Evolutionary conservation across 2,329 filamentous ascomycete genomes (phyloP).

Genomic region (Thyridium curvatum): DNA sequence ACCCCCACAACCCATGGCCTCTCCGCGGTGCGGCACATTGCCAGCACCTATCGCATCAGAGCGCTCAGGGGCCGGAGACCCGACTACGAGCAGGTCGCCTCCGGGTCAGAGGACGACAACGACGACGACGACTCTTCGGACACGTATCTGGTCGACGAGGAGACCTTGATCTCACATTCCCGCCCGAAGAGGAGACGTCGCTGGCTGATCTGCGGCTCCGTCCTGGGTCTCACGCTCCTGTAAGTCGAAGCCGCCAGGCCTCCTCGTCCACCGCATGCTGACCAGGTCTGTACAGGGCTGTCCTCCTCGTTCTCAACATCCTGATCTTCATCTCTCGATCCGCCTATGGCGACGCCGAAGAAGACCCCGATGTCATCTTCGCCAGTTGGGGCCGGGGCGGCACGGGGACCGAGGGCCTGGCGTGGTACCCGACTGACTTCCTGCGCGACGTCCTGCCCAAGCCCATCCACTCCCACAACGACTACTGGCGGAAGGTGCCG

Average conservation of each 20-base stretch:
- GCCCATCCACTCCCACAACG: slow-evolving; percentile 56
- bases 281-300: background rate
- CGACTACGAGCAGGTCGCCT: slow-evolving; percentile 4
- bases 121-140: slow-evolving; percentile 3
- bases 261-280: too few species aligned
- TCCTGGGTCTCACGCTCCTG: slow-evolving; percentile 27
- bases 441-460: slow-evolving; percentile 30
- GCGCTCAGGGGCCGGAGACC: slow-evolving; percentile 1
- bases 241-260: slow-evolving; percentile 17
- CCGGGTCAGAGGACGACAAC: slow-evolving; percentile 1
- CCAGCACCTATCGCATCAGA: slow-evolving; percentile 7
- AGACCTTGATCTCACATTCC: slow-evolving; percentile 5
- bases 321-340: slow-evolving; percentile 8
- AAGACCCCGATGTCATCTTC: slow-evolving; percentile 19
- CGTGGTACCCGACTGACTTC: slow-evolving; percentile 44
- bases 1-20: slow-evolving; percentile 3
- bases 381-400: slow-evolving; percentile 28
- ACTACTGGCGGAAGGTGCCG: slow-evolving; percentile 61
- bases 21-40: slow-evolving; percentile 7
- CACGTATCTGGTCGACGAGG: slow-evolving; percentile 7
- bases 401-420: slow-evolving; percentile 27
- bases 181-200: slow-evolving; percentile 7
- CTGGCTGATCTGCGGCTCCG: slow-evolving; percentile 23
- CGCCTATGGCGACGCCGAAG: slow-evolving; percentile 6
- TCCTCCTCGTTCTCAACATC: slow-evolving; percentile 9